phyloP scores from a whole-genome alignment of 2,329 filamentous ascomycete genomes.

The Emmonsiellopsis sp. region DNA sequence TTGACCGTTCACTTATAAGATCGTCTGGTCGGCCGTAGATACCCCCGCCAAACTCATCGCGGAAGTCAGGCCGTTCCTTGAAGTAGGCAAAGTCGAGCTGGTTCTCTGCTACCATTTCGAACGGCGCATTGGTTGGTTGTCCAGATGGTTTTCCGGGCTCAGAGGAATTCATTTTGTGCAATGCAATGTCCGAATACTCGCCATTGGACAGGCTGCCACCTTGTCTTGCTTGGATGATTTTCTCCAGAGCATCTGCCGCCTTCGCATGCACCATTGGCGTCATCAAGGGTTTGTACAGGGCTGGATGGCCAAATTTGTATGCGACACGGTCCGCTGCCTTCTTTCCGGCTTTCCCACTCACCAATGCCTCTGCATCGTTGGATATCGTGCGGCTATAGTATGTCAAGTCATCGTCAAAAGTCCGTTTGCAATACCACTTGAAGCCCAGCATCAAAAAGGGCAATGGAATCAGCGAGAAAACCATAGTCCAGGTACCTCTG shows the following conservation, averaged over 20 bases:
- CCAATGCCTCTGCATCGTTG: constrained; percentile 39
- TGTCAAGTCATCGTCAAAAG: constrained; percentile 70
- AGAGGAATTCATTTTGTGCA: constrained; percentile 65
- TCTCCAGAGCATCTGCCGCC: constrained; percentile 75
- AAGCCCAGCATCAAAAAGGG: constrained; percentile 71
- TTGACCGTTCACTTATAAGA: constrained; percentile 36
- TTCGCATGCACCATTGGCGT: constrained; percentile 94
- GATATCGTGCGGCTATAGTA: constrained; percentile 66
- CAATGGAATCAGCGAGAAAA: constrained; percentile 63
- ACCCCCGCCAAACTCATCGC: constrained; percentile 75
- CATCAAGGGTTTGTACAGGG: constrained; percentile 77
- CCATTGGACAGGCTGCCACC: constrained; percentile 48
- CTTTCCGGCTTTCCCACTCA: constrained; percentile 26
- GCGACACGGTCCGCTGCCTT: constrained; percentile 53
- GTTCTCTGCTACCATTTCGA: constrained; percentile 80
- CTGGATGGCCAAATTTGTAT: constrained; percentile 81
- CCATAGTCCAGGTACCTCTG: constrained; percentile 56
- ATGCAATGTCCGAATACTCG: constrained; percentile 63
- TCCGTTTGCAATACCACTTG: constrained; percentile 71
- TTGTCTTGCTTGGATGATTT: constrained; percentile 75
- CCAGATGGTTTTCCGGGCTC: constrained; percentile 45
- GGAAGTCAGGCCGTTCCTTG: constrained; percentile 83
- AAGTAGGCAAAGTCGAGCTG: constrained; percentile 86
- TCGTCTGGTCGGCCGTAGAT: constrained; percentile 39
- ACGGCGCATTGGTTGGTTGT: constrained; percentile 52